Base-by-base conservation (phyloP, 352 stramenopile species). In the Phytophthora brassicae region DNA sequence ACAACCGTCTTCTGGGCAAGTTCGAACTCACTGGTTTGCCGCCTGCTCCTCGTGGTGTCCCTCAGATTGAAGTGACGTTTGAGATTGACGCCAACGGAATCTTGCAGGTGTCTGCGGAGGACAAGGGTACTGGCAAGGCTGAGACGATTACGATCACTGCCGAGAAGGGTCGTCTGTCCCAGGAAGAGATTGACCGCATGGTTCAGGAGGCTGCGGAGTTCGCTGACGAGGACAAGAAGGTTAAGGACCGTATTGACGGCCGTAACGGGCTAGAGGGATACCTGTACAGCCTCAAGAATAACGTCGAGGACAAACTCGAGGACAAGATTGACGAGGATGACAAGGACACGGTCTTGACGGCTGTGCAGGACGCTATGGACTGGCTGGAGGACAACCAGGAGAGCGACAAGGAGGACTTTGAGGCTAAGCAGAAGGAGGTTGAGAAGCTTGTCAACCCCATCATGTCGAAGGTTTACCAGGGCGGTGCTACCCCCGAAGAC, bases 111-210 rank as follows among this genome's bases (percentile, higher is more conserved):
- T 94, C 85, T 52, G 98, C 98, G 23, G 84, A 98, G 69, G 97
- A 99, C 79, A 99, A 99, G 89, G 95, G 92, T 70, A 99, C 97
- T n/a, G 96, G 97, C 63, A 99, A 99, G 88, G 79, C 81, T 8
- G 77, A 92, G 67, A 98, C 98, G 84, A 99, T 99, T 72, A 99
- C 96, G 68, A 99, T 99, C 73, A 99, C 96, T 44, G 92, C 94
- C 28, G 97, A 99, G 69, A 99, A 99, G 86, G 97, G 97, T 55
- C 94, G 97, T 82, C 83, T 99, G 45, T 98, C 89, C 26, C 84
- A 99, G 66, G 98, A 99, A 52, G 98, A 99, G 71, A 99, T 99
- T 70, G 93, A 99, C 64, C 90, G 97, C 64, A 99, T 99, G 98
- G 96, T 99, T 24, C 74, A 89, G 57, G 97, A 99, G 74, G 97